A percentile compares a stretch with the other conserved stretches of the same genome.
Evolutionary conservation across 345 rosid genomes (phyloP).

Genomic region (Brassica carinata): DNA sequence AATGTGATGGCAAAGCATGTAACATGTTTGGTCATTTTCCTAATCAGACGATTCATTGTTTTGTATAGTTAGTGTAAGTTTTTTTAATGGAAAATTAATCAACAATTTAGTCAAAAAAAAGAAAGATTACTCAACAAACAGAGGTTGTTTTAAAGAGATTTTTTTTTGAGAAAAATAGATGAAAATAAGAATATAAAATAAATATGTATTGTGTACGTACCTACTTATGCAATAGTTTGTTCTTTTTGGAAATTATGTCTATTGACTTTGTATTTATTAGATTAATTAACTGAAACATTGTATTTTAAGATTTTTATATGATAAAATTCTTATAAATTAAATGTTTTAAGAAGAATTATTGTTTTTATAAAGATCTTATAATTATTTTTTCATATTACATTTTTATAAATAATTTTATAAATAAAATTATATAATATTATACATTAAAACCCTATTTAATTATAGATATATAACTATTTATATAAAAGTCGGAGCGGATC

Average conservation of each 20-base stretch:
- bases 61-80: background rate
- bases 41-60: background rate
- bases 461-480: too few relatives aligned
- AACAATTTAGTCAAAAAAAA: background rate
- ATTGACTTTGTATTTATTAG: background rate
- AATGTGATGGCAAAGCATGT: background rate
- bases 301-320: background rate
- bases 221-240: background rate
- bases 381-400: too few relatives aligned
- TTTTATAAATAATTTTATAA: too few relatives aligned
- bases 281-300: background rate
- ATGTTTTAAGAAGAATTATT: too few relatives aligned
- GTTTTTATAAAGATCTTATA: too few relatives aligned
- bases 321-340: background rate
- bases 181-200: background rate
- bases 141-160: background rate
- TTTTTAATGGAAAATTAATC: background rate
- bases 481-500: too few relatives aligned
- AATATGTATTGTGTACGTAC: background rate
- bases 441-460: too few relatives aligned
- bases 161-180: background rate
- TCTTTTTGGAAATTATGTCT: background rate
- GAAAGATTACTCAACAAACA: background rate
- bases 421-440: too few relatives aligned
- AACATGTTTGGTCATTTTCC: background rate